Percentiles rank a stretch among this genome's conserved stretches.
Conservation (phyloP, 345 rosid species). For the Lagerstroemia speciosa region DNA sequence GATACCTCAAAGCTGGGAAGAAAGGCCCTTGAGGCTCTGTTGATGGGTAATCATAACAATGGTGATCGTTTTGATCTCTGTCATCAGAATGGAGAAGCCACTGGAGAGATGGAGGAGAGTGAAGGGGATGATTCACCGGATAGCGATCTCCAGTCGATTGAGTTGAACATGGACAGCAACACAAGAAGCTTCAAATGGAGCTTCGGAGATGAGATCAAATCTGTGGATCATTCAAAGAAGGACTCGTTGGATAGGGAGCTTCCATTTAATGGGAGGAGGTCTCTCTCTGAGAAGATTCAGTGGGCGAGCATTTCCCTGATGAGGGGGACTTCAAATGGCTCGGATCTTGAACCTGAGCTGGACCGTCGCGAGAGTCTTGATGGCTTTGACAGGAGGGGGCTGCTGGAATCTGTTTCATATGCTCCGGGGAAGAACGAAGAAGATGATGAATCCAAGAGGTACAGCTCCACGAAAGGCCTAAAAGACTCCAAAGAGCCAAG, state of each 20-base stretch:
- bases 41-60: conserved; percentile 13
- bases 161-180: conserved; percentile 69
- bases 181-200: conserved; percentile 73
- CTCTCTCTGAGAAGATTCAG: conserved; percentile 45
- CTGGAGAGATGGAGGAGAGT: conserved; percentile 22
- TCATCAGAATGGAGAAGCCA: conserved; percentile 11
- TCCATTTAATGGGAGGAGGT: conserved; percentile 33
- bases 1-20: conserved; percentile 30
- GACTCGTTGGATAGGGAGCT: conserved; percentile 29
- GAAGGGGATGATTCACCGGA: conserved; percentile 58
- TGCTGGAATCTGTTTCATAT: conserved; percentile 21
- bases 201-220: conserved; percentile 35
- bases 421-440: conserved; percentile 23
- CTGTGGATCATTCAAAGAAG: conserved; percentile 25
- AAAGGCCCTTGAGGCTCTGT: conserved; percentile 50
- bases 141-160: conserved; percentile 89
- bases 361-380: conserved; percentile 29
- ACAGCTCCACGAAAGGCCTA: conserved; percentile 31
- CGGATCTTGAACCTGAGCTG: conserved; percentile 15
- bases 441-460: conserved; percentile 27
- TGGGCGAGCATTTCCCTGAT: conserved; percentile 50
- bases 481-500: conserved; percentile 29
- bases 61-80: too few species aligned
- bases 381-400: conserved; percentile 23
- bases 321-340: conserved; percentile 22